A percentile compares a stretch with the other conserved stretches of the same genome.
These are phyloP conservation scores for Hypoxylon rickii DNA, from an alignment of 495 filamentous ascomycete species.

Conservation along the genomic window DNA sequence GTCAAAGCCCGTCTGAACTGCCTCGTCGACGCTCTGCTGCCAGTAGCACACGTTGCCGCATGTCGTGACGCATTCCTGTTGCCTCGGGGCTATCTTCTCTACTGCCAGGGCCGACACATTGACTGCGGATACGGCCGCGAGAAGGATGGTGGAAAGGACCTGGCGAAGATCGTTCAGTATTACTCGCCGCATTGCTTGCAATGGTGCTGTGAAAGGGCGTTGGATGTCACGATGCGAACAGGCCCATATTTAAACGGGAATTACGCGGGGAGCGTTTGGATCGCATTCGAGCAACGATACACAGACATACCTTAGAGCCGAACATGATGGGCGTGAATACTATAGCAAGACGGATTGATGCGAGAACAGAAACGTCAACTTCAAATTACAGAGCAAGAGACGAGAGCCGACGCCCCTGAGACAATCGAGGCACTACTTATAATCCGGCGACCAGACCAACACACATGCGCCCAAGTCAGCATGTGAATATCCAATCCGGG, in stretches of 20 bases:
- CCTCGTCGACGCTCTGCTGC: constrained; percentile 50
- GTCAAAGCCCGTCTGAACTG: constrained; percentile 54
- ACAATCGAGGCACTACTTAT: constrained; percentile 10
- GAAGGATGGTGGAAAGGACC: constrained; percentile 40
- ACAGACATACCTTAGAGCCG: constrained; percentile 32
- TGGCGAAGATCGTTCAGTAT: constrained; percentile 8
- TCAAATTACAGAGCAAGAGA: not conserved
- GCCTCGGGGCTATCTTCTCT: constrained; percentile 22
- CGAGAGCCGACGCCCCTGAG: not conserved
- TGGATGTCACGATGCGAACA: no score
- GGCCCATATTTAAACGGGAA: no score
- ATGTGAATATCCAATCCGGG: constrained; percentile 25
- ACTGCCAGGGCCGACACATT: constrained; percentile 41
- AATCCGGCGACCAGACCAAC: not conserved
- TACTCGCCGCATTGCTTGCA: no score
- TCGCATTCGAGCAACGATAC: not conserved
- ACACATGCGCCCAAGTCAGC: constrained; percentile 8
- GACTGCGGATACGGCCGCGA: constrained; percentile 35
- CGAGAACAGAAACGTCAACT: not conserved
- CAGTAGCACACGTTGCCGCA: constrained; percentile 47
- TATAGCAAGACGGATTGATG: not conserved
- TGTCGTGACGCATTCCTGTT: constrained; percentile 39
- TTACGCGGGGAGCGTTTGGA: not conserved
- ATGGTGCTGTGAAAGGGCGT: not conserved
- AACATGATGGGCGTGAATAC: constrained; percentile 30